Conservation (phyloP, 495 filamentous ascomycete species). For the Beverwykella pulmonaria region DNA sequence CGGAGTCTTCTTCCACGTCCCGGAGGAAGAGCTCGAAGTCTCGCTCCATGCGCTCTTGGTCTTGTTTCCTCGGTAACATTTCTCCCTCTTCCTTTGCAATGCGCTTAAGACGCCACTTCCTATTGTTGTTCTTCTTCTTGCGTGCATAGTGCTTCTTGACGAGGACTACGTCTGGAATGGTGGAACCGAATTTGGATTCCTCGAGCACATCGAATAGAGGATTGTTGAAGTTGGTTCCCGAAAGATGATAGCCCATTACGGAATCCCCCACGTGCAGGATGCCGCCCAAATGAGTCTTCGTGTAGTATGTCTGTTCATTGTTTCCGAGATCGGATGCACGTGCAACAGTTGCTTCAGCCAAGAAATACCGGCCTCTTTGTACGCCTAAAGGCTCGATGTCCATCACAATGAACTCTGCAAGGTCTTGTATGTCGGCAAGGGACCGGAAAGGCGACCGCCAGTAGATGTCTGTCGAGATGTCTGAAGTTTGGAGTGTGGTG, state of each 20-base stretch:
- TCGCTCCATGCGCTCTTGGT: constrained; percentile 78
- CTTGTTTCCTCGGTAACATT: constrained; percentile 73
- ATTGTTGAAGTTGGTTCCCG: constrained; percentile 90
- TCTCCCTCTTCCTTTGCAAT: constrained; percentile 88
- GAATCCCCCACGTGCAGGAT: constrained; percentile 88
- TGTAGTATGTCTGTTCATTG: constrained; percentile 84
- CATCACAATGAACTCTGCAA: constrained; percentile 91
- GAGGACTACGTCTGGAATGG: constrained; percentile 87
- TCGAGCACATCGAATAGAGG: constrained; percentile 77
- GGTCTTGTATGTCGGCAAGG: constrained; percentile 79
- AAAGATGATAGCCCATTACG: constrained; percentile 86
- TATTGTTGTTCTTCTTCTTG: constrained; percentile 76
- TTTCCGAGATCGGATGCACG: constrained; percentile 84
- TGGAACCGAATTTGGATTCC: constrained; percentile 67
- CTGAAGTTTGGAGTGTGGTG: constrained; percentile 84
- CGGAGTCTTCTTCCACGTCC: constrained; percentile 93
- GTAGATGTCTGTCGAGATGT: constrained; percentile 76
- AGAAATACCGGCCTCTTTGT: constrained; percentile 76
- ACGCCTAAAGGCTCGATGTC: constrained; percentile 83
- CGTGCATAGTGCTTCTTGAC: constrained; percentile 95
- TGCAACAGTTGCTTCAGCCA: constrained; percentile 85
- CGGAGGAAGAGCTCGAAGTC: constrained; percentile 97
- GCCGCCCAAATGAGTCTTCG: constrained; percentile 84
- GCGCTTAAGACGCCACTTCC: constrained; percentile 91
- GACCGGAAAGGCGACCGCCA: constrained; percentile 85